These are phyloP conservation scores for Mucor ambiguus DNA, from an alignment of 371 early-diverging fungal genomes.

Conservation along the genomic window DNA sequence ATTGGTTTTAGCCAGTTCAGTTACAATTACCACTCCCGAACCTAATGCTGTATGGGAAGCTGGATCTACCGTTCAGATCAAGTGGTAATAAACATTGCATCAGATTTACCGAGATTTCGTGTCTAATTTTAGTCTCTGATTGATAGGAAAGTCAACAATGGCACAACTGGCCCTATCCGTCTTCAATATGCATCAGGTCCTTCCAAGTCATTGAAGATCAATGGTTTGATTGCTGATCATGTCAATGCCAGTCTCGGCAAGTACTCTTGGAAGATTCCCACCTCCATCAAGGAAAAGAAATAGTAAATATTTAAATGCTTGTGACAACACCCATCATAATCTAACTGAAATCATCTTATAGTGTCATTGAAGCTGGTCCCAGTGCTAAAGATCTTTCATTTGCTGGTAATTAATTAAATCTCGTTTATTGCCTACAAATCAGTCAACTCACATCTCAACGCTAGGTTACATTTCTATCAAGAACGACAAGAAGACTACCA, in stretches of 20 bases:
- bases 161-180: conserved; percentile 16
- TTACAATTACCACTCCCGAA: conserved; percentile 32
- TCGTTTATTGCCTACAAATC: background rate
- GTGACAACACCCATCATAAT: background rate
- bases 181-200: conserved; percentile 49
- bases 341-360: conserved; percentile 3
- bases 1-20: conserved; percentile 29
- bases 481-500: conserved; percentile 9
- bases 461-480: conserved; percentile 16
- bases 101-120: conserved; percentile 1
- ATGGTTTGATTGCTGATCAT: conserved; percentile 42
- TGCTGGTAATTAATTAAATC: conserved; percentile 33
- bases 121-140: background rate
- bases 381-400: conserved; percentile 44
- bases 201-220: conserved; percentile 35
- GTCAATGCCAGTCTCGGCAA: conserved; percentile 32
- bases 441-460: background rate
- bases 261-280: conserved; percentile 45
- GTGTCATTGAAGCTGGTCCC: conserved; percentile 49
- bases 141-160: conserved; percentile 24
- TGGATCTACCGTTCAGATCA: conserved; percentile 43
- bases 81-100: conserved; percentile 31
- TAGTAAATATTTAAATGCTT: conserved; percentile 24
- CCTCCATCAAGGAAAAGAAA: conserved; percentile 30
- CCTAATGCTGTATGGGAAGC: conserved; percentile 32